A percentile compares a stretch with the other conserved stretches of the same genome.
These are phyloP conservation scores for Quercus lobata DNA, from an alignment of 331 rosid genomes.

Conservation along the genomic window DNA sequence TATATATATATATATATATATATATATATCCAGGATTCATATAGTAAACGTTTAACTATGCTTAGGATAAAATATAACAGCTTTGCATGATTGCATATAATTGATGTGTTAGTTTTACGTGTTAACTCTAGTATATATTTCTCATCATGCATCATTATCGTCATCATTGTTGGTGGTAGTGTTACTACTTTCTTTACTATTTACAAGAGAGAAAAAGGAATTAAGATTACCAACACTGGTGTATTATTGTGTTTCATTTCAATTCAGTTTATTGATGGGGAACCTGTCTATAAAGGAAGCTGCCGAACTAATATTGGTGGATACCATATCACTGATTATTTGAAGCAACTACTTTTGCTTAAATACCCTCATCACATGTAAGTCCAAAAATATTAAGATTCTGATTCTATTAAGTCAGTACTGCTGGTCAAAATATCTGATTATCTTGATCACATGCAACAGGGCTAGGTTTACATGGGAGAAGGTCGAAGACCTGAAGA, in stretches of 20 bases:
- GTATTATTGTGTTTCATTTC: constrained; percentile 1
- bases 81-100: not conserved
- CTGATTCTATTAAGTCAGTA: constrained; percentile 14
- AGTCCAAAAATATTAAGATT: constrained; percentile 32
- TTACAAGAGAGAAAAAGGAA: not conserved
- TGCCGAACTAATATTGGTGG: constrained; percentile 94
- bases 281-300: constrained; percentile 79
- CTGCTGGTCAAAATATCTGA: constrained; percentile 7
- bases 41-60: not conserved
- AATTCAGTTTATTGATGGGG: constrained; percentile 85
- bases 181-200: not conserved
- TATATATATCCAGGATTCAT: not conserved
- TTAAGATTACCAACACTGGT: not conserved
- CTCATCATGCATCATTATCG: not conserved
- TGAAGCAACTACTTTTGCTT: constrained; percentile 88
- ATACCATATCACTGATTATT: constrained; percentile 79
- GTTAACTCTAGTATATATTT: not conserved
- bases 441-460: constrained; percentile 17
- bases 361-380: constrained; percentile 91
- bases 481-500: constrained; percentile 85
- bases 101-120: not conserved
- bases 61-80: not conserved
- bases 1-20: too few species aligned
- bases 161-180: not conserved
- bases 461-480: constrained; percentile 93